A percentile compares a stretch with the other conserved stretches of the same genome.
These are phyloP conservation scores for Endoconidiophora polonica DNA, from an alignment of 2,329 filamentous ascomycete genomes.

Conservation along the genomic window DNA sequence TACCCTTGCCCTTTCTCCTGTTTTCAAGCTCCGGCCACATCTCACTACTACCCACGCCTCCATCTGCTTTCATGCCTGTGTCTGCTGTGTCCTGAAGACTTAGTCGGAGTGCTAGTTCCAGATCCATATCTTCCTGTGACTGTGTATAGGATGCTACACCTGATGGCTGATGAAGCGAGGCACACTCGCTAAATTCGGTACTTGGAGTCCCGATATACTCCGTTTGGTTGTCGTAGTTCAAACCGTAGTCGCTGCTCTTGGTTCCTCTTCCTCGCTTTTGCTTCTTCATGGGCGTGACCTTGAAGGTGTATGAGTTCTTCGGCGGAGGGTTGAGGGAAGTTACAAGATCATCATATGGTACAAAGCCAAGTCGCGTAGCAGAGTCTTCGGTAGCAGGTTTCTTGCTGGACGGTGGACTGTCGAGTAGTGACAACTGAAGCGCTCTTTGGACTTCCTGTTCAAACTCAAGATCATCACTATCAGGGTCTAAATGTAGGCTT, in stretches of 20 bases:
- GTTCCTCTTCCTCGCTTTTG: not conserved
- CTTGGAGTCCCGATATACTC: too few relatives aligned
- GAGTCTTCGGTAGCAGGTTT: too few relatives aligned
- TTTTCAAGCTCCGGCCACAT: conserved; percentile 20
- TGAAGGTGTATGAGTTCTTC: conserved; percentile 4
- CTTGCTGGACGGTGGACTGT: conserved; percentile 17
- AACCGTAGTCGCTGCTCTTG: not conserved
- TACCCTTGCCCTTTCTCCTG: conserved; percentile 13
- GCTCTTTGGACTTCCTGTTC: conserved; percentile 47
- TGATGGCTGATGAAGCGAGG: too few relatives aligned
- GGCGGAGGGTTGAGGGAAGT: conserved; percentile 3
- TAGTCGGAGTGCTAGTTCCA: conserved; percentile 42
- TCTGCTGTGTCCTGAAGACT: conserved; percentile 36
- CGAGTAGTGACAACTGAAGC: conserved; percentile 43
- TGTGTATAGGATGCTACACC: too few relatives aligned
- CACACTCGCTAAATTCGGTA: too few relatives aligned
- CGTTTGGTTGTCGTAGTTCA: not conserved
- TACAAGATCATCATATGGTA: too few relatives aligned
- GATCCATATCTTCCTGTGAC: conserved; percentile 31
- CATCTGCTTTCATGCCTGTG: too few relatives aligned
- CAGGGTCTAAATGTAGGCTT: not conserved
- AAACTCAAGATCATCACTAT: conserved; percentile 25
- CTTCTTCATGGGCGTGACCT: conserved; percentile 1
- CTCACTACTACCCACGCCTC: conserved; percentile 14
- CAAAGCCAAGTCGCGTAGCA: too few relatives aligned